Evolutionary conservation across 2,329 filamentous ascomycete species (phyloP), one percentile per base, ranked within the genome.

Genomic region (Aspergillus tanneri): DNA sequence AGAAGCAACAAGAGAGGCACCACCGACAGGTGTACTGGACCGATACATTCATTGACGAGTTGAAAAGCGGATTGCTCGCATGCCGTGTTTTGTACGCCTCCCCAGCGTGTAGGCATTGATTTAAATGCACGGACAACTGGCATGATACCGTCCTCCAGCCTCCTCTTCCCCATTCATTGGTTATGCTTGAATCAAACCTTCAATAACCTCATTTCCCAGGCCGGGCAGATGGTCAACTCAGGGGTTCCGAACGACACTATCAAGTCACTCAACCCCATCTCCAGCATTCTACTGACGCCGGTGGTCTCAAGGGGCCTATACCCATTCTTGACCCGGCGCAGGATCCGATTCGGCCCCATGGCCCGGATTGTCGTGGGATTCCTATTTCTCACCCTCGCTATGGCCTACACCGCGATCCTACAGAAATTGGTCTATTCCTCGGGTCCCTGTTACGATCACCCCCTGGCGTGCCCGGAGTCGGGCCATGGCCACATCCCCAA

Each of bases 181-280:
- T 42, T 49, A 24, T 48, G 46, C 25, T 4, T 14, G n/a, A 37
- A 18, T 35, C 84, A 86, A 60, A 79, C 85, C 65, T 78, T 77
- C 47, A 79, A 73, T 64, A 85, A 83, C 67, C 74, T 84, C 53
- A 78, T 81, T 50, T 80, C 81, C 7, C 84, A 87, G 65, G 76
- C 75, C 37, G 67, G 65, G 7, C 72, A 69, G 45, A 78, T 80
- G 84, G 59, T 77, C 47, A 77, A 83, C 3, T 72, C 83, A 60
- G 84, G 85, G 23, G 76, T 87, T 2, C 86, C 86, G 56, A 89
- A 89, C 72, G 86, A 90, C 60, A 71, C 88, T 38, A 77, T 89
- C 50, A 77, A 81, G 63, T 87, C 87, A 65, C 69, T 89, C 23
- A 82, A 88, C 67, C 84, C 86, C 9, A 78, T 89, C 52, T 77